Base-by-base conservation (phyloP, 2,329 filamentous ascomycete species). In the Calonectria pseudoturangicola region DNA sequence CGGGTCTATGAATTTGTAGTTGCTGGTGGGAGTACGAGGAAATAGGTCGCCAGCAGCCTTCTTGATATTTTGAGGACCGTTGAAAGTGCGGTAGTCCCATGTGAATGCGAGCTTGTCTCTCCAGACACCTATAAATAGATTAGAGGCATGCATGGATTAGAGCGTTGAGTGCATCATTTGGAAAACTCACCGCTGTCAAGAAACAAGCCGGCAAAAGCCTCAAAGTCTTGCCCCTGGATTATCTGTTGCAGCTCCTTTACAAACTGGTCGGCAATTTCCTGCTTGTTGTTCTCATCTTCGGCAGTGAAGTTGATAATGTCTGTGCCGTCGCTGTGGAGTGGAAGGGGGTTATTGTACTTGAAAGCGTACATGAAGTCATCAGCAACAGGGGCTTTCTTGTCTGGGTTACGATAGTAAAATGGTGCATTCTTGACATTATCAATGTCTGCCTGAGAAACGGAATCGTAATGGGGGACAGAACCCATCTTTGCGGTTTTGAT, bases 281-380 rank as follows among this genome's bases (percentile, higher is more conserved):
- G 27, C 27, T 30, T 51, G 25, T 51, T 8, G 27, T 30, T 30
- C 5, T 51, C 48, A 8, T 51, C 48, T 51, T 51, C 48, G 15
- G 27, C 13, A 13, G 48, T 51, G 15, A 51, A 51, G 25, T 51
- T 25, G 48, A 51, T 30, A 25, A 51, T 30, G 1, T 51, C 48
- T 51, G 48, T 30, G 3, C 16, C 27, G 18, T 51, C 3, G 4
- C 25, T 3, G 9, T 51, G 48, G 27, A 51, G 48, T 21, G 48
- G 48, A 30, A 51, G 48, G 15, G 48, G 27, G 7, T 28, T 16
- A 9, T 51, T 51, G 27, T 30, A 30, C 27, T 51, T 51, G 27
- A 51, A 51, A 18, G 7, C 12, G 48, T 51, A 51, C 48, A 51
- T 51, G 13, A 51, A 51, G 13, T 51, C 48, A 18, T 51, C 48